Base-by-base conservation (phyloP, 2,329 filamentous ascomycete genomes). In the Alternaria sp. region DNA sequence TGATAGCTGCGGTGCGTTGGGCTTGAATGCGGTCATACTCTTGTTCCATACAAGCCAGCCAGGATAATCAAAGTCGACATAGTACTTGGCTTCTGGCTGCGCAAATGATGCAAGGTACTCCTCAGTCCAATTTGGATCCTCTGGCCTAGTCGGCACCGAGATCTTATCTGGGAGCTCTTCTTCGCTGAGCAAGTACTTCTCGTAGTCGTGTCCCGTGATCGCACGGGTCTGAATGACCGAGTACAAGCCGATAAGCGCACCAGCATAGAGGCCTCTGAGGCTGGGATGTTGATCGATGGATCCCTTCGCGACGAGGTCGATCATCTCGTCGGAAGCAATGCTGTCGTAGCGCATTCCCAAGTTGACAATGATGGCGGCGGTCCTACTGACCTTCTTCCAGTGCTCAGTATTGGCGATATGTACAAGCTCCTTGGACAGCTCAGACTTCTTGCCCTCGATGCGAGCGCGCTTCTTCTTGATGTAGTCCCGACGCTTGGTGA, bases 31-130 rank as follows among this genome's bases (percentile, higher is more conserved):
- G 14, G 88, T 89, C 83, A 98, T 94, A 32, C 86, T 88, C 78
- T 95, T 92, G 53, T 91, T 91, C 95, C 95, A 99, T 0, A 96
- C 93, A 18, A 99, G 85, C 96, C 96, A 99, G 32, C 95, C 95
- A 5, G 94, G 93, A 75, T 96, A 91, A 75, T 98, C 94, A 55
- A 89, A 87, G 74, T 99, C 95, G 46, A 98, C 88, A 75, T 94
- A 96, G 77, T 96, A 97, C 64, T 96, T 89, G 0, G 92, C 89
- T 32, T 89, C 89, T 6, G 90, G 89, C 48, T 91, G 85, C 9
- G 89, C 88, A 76, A 99, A 99, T 22, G 87, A 86, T 2, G 88
- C 85, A 0, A 99, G 83, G 73, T 93, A 96, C 24, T 89, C 86
- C 55, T 89, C 79, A 0, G 95, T 99, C 85, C 92, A 97, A 8